A percentile compares a stretch with the other conserved stretches of the same genome.
phyloP scores from a whole-genome alignment of 2,329 filamentous ascomycete genomes.

The Endoconidiophora polonica region DNA sequence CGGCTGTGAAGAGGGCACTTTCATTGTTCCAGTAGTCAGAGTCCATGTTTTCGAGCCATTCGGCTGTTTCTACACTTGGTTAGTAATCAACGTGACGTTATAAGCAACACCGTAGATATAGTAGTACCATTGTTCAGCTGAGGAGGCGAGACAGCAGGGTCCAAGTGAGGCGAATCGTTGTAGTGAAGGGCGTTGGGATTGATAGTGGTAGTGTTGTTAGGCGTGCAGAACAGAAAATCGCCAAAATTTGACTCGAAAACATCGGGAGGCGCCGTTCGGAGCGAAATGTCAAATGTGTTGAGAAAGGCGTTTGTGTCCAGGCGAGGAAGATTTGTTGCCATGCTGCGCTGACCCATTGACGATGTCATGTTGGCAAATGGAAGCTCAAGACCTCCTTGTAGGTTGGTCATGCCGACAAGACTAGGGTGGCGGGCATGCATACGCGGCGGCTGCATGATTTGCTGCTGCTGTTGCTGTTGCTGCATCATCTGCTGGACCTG shows the following conservation, averaged over 20 bases:
- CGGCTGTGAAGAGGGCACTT: conserved; percentile 40
- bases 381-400: conserved; percentile 34
- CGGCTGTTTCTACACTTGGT: conserved; percentile 9
- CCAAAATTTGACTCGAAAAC: conserved; percentile 59
- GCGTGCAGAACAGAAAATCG: conserved; percentile 45
- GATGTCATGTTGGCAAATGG: conserved; percentile 59
- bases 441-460: conserved; percentile 21
- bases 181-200: conserved; percentile 68
- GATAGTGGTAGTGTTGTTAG: conserved; percentile 30
- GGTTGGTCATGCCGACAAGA: conserved; percentile 48
- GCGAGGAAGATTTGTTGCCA: conserved; percentile 56
- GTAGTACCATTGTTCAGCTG: conserved; percentile 60
- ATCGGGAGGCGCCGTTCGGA: conserved; percentile 56
- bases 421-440: conserved; percentile 52
- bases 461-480: conserved; percentile 45
- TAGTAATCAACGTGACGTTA: conserved; percentile 2
- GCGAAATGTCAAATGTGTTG: conserved; percentile 28
- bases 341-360: conserved; percentile 47
- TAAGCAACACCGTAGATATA: conserved; percentile 46
- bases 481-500: conserved; percentile 48
- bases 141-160: conserved; percentile 37
- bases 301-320: conserved; percentile 52
- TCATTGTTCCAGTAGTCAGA: conserved; percentile 3
- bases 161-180: conserved; percentile 57
- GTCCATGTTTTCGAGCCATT: conserved; percentile 9